phyloP scores from a whole-genome alignment of 805 yeast genomes.

The Metschnikowia kofuensis region DNA sequence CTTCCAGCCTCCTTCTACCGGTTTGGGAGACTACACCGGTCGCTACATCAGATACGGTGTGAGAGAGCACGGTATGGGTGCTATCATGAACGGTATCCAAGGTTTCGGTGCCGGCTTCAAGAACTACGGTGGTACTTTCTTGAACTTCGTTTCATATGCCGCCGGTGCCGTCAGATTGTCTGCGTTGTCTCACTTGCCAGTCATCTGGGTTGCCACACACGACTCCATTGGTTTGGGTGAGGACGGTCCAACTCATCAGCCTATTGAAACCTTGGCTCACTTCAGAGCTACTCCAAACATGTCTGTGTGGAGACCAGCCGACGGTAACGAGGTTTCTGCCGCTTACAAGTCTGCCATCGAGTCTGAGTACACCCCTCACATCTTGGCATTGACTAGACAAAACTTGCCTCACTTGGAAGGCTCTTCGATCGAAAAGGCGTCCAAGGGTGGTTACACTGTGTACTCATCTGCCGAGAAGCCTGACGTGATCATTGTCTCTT shows the following conservation, averaged over 20 bases:
- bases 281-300: constrained; percentile 82
- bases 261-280: constrained; percentile 84
- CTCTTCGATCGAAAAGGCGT: constrained; percentile 85
- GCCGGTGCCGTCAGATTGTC: constrained; percentile 86
- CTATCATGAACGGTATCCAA: constrained; percentile 94
- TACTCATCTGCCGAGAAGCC: constrained; percentile 45
- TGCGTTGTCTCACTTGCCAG: constrained; percentile 79
- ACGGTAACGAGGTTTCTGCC: constrained; percentile 85
- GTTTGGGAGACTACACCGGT: constrained; percentile 84
- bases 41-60: constrained; percentile 97
- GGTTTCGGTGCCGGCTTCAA: constrained; percentile 85
- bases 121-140: constrained; percentile 96
- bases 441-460: constrained; percentile 89
- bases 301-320: constrained; percentile 91
- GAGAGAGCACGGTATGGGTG: constrained; percentile 99
- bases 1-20: constrained; percentile 84
- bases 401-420: constrained; percentile 92
- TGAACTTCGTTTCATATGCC: constrained; percentile 84
- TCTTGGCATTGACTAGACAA: constrained; percentile 81
- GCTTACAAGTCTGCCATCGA: constrained; percentile 68
- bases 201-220: constrained; percentile 85
- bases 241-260: constrained; percentile 94
- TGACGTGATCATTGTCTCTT: constrained; percentile 74
- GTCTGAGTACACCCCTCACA: constrained; percentile 63
- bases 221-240: constrained; percentile 91